phyloP scores from a whole-genome alignment of 805 yeast genomes.

The Wickerhamomyces kurtzmanii region DNA sequence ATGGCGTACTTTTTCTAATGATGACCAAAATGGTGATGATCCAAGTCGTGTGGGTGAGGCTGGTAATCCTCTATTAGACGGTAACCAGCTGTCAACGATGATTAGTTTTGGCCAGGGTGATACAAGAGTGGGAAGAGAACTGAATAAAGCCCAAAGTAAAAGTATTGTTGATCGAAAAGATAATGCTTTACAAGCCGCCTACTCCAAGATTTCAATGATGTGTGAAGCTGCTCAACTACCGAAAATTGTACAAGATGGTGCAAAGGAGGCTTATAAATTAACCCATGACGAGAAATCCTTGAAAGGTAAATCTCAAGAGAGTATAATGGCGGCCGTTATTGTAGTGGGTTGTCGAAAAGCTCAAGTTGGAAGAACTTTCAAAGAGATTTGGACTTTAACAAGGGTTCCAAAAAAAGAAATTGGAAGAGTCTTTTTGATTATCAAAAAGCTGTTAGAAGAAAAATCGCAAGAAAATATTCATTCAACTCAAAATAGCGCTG shows the following conservation, averaged over 20 bases:
- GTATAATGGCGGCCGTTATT: constrained; percentile 94
- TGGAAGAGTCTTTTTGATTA: constrained; percentile 81
- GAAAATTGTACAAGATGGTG: constrained; percentile 92
- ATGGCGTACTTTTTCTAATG: constrained; percentile 98
- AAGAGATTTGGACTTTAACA: constrained; percentile 92
- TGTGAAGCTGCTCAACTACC: constrained; percentile 96
- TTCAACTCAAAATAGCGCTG: constrained; percentile 85
- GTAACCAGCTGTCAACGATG: constrained; percentile 86
- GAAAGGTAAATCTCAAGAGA: constrained; percentile 86
- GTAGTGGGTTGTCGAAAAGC: constrained; percentile 93
- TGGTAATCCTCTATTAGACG: constrained; percentile 82
- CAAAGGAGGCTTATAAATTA: constrained; percentile 89
- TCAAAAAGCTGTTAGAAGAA: constrained; percentile 55
- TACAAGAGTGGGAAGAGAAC: constrained; percentile 77
- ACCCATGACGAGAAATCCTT: constrained; percentile 81
- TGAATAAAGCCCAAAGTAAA: constrained; percentile 82
- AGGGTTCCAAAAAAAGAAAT: constrained; percentile 91
- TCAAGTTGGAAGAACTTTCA: constrained; percentile 86
- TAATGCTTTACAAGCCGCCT: constrained; percentile 80
- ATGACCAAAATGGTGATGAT: constrained; percentile 96
- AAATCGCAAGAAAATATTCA: constrained; percentile 35
- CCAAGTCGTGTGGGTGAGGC: constrained; percentile 99
- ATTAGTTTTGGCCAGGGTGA: constrained; percentile 85
- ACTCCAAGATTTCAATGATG: constrained; percentile 85
- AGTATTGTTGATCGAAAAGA: constrained; percentile 82